phyloP scores from a whole-genome alignment of 2,329 filamentous ascomycete species.

The Rasamsonia emersonii region DNA sequence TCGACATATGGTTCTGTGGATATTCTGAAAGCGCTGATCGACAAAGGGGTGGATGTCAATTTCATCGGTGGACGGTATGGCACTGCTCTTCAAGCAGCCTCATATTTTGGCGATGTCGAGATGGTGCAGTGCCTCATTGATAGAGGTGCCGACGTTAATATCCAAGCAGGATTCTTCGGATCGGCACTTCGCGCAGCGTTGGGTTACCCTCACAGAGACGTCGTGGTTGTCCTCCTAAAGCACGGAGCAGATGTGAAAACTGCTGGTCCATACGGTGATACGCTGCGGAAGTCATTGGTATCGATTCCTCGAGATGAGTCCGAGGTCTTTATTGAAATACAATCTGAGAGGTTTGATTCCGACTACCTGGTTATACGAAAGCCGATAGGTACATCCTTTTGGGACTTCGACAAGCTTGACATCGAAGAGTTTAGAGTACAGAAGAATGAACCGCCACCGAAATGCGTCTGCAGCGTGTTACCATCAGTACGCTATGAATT shows the following conservation, averaged over 20 bases:
- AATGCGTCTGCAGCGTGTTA: too few species aligned
- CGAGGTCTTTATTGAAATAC: not conserved
- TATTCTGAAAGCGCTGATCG: conserved; percentile 1
- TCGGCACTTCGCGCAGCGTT: conserved; percentile 3
- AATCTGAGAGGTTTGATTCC: not conserved
- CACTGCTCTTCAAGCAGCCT: conserved; percentile 5
- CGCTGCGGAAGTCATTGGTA: not conserved
- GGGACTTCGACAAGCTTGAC: not conserved
- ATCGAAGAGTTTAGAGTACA: too few species aligned
- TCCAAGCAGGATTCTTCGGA: not conserved
- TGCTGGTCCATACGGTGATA: conserved; percentile 1
- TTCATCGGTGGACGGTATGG: conserved; percentile 2
- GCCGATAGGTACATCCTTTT: not conserved
- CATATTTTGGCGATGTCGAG: conserved; percentile 3
- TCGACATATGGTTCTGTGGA: conserved; percentile 1
- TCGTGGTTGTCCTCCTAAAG: conserved; percentile 3
- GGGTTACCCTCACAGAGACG: not conserved
- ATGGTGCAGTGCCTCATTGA: conserved; percentile 2
- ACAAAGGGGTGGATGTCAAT: conserved; percentile 5
- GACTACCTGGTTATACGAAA: not conserved
- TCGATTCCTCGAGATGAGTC: not conserved
- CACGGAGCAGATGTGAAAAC: conserved; percentile 5
- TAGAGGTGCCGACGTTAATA: conserved; percentile 4
- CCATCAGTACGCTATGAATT: too few species aligned
- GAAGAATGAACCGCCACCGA: too few species aligned